Conservation (phyloP, 169 alveolate genomes). For the Babesia ovata region DNA sequence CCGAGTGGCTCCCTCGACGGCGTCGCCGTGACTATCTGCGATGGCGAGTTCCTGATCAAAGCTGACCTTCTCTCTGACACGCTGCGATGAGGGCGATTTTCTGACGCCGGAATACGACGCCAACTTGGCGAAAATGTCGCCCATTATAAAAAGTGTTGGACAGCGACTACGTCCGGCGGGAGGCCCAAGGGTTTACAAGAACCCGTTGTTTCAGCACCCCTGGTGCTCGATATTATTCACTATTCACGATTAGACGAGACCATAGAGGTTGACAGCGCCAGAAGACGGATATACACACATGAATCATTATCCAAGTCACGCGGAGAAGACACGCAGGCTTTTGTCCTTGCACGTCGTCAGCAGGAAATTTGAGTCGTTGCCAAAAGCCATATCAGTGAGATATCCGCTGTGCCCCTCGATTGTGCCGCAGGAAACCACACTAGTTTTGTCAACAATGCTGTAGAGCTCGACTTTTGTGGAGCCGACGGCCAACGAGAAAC, state of each 20-base stretch:
- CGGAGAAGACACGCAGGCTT: constrained; percentile 41
- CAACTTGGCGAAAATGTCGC: constrained; percentile 37
- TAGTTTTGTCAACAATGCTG: constrained; percentile 44
- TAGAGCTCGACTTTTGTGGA: constrained; percentile 66
- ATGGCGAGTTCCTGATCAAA: constrained; percentile 30
- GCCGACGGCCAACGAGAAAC: constrained; percentile 66
- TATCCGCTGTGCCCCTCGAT: constrained; percentile 64
- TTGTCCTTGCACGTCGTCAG: constrained; percentile 64
- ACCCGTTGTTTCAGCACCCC: background rate
- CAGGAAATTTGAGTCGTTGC: constrained; percentile 40
- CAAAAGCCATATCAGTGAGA: constrained; percentile 58
- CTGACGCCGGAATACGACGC: constrained; percentile 29
- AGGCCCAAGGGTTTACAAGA: background rate
- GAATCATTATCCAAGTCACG: background rate
- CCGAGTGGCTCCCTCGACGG: background rate
- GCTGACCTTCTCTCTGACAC: constrained; percentile 21
- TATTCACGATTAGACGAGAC: background rate
- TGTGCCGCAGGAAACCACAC: constrained; percentile 8
- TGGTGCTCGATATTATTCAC: background rate
- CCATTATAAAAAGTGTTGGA: constrained; percentile 14
- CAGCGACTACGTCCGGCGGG: background rate
- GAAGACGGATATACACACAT: background rate
- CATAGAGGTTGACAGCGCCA: background rate
- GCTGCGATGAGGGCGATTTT: constrained; percentile 18
- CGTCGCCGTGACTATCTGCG: constrained; percentile 48